A percentile compares a stretch with the other conserved stretches of the same genome.
Evolutionary conservation across 352 stramenopile species (phyloP).

Genomic region (Phytophthora macrochlamydospora): DNA sequence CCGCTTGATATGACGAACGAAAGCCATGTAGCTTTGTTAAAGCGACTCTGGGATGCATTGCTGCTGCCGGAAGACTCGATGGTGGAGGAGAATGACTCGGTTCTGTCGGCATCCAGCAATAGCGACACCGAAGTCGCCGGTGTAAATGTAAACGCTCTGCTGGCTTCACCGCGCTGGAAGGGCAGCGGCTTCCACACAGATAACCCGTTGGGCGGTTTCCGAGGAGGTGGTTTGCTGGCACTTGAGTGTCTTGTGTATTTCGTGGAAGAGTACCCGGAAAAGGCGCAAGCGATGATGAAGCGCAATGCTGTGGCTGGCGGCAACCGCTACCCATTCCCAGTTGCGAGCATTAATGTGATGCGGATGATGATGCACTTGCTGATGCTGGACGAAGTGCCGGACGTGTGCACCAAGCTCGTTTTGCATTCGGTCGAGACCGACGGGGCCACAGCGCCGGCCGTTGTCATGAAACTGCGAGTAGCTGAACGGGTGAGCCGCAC

Average conservation of each 20-base stretch:
- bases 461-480: constrained; percentile 75
- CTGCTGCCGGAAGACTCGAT: constrained; percentile 39
- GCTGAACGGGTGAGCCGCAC: constrained; percentile 82
- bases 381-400: constrained; percentile 79
- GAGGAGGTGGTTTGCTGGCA: constrained; percentile 71
- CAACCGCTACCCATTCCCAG: constrained; percentile 83
- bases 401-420: constrained; percentile 76
- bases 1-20: constrained; percentile 60
- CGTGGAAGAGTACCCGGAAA: constrained; percentile 80
- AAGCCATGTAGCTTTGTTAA: constrained; percentile 60
- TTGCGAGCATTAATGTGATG: constrained; percentile 87
- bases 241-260: constrained; percentile 81
- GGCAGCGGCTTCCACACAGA: constrained; percentile 83
- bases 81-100: constrained; percentile 21
- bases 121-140: constrained; percentile 30
- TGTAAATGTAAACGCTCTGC: constrained; percentile 54
- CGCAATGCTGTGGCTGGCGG: constrained; percentile 73
- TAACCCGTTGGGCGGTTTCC: constrained; percentile 77
- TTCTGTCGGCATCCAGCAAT: constrained; percentile 20
- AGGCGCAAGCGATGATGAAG: constrained; percentile 75
- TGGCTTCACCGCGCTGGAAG: constrained; percentile 69
- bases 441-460: constrained; percentile 36
- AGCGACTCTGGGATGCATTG: constrained; percentile 70
- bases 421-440: constrained; percentile 47
- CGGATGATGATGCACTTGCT: constrained; percentile 85